Conservation (phyloP, 2,329 filamentous ascomycete species). For the Phyllachora maydis region DNA sequence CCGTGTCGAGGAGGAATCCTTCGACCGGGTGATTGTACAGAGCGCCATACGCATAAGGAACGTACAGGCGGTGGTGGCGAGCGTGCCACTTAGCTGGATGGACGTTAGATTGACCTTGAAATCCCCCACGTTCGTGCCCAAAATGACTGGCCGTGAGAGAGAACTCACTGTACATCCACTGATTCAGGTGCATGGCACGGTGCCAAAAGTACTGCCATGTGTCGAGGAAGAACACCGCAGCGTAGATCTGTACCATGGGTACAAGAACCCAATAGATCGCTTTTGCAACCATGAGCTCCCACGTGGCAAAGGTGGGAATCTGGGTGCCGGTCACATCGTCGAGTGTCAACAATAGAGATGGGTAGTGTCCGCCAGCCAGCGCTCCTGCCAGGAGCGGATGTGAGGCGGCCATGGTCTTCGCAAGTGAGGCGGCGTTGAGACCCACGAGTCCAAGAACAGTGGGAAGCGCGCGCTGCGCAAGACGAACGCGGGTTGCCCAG, state of each 20-base stretch:
- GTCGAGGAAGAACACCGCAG: constrained; percentile 63
- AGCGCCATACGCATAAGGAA: constrained; percentile 91
- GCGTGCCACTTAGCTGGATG: constrained; percentile 66
- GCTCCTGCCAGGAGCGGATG: constrained; percentile 58
- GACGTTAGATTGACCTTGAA: constrained; percentile 1
- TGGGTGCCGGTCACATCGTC: constrained; percentile 25
- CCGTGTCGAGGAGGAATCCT: constrained; percentile 80
- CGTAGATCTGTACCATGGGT: constrained; percentile 55
- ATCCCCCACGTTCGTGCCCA: constrained; percentile 20
- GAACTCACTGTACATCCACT: constrained; percentile 79
- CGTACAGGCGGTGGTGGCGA: constrained; percentile 88
- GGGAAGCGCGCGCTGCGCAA: constrained; percentile 63
- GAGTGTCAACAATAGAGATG: constrained; percentile 41
- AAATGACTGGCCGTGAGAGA: constrained; percentile 13
- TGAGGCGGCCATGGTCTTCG: constrained; percentile 50
- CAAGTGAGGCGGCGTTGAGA: constrained; percentile 54
- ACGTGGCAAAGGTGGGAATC: constrained; percentile 56
- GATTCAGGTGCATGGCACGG: constrained; percentile 91
- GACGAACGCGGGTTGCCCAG: constrained; percentile 67
- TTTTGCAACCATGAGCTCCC: constrained; percentile 61
- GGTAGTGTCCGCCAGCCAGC: constrained; percentile 65
- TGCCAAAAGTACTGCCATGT: constrained; percentile 98
- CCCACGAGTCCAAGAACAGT: constrained; percentile 49
- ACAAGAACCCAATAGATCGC: constrained; percentile 62
- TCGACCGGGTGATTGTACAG: constrained; percentile 94